Conservation (phyloP, 768 basidiomycete genomes). For the Goffeauzyma gilvescens region DNA sequence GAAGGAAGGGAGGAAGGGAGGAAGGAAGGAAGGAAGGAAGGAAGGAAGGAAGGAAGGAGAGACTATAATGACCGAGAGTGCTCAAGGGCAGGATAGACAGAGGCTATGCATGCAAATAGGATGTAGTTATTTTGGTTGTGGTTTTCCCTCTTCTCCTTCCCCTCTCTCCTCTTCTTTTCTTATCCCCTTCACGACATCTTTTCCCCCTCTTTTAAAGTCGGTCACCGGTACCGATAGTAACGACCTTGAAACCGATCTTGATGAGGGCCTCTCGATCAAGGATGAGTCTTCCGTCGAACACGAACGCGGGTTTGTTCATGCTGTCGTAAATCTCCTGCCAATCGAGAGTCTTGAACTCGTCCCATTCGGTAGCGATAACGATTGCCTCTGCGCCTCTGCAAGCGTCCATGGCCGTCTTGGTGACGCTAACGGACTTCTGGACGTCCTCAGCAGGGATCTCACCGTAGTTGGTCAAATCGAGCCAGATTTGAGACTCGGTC, state of each 20-base stretch:
- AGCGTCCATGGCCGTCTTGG: constrained; percentile 58
- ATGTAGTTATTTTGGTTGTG: no score
- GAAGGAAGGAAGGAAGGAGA: no score
- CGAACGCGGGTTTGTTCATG: constrained; percentile 97
- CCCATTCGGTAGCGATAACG: constrained; percentile 81
- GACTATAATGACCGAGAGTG: no score
- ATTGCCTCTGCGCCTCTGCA: constrained; percentile 71
- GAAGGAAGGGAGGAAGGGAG: neutral
- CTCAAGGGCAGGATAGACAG: no score
- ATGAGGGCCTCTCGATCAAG: constrained; percentile 61
- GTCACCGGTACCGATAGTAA: constrained; percentile 33
- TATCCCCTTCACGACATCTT: neutral
- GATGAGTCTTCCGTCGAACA: constrained; percentile 73
- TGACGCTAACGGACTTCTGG: constrained; percentile 73
- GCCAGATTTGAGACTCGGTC: constrained; percentile 63
- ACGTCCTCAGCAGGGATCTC: constrained; percentile 47
- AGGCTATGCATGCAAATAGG: no score
- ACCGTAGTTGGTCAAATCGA: constrained; percentile 35
- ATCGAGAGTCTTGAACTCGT: constrained; percentile 80
- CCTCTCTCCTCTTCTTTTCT: neutral
- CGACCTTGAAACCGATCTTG: constrained; percentile 65
- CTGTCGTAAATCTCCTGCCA: constrained; percentile 66
- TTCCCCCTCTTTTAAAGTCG: constrained; percentile 13
- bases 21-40: no score
- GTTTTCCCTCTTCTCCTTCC: neutral